These are phyloP conservation scores for Trichosporon coremiiforme DNA, from an alignment of 1,284 basidiomycete genomes.

Conservation along the genomic window DNA sequence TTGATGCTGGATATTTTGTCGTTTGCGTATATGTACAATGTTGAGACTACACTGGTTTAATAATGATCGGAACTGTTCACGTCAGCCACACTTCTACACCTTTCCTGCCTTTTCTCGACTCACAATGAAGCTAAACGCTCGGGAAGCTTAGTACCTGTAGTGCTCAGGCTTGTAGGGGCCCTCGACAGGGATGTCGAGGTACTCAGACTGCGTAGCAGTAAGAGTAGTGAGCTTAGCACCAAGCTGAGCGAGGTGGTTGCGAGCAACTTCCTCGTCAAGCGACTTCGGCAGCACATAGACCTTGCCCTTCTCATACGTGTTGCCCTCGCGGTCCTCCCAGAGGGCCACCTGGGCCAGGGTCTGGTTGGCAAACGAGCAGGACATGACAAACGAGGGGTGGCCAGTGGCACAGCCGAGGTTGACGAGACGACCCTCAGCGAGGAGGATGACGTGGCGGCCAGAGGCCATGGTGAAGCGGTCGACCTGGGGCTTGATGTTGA, in stretches of 20 bases:
- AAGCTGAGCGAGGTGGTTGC: conserved; percentile 87
- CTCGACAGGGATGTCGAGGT: conserved; percentile 91
- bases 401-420: conserved; percentile 93
- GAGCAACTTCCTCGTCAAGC: conserved; percentile 98
- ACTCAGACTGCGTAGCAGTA: conserved; percentile 75
- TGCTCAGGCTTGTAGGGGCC: conserved; percentile 92
- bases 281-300: conserved; percentile 96
- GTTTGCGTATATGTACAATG: conserved; percentile 17
- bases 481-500: conserved; percentile 99
- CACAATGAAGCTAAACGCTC: background rate
- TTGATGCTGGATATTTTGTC: conserved; percentile 18
- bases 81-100: background rate
- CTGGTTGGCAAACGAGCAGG: conserved; percentile 99
- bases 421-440: conserved; percentile 97
- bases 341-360: conserved; percentile 97
- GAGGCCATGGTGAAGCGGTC: conserved; percentile 92
- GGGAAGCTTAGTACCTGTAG: conserved; percentile 56
- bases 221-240: conserved; percentile 92
- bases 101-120: background rate
- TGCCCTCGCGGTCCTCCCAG: conserved; percentile 71
- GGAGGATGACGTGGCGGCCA: conserved; percentile 93
- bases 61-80: background rate
- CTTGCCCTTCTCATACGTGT: conserved; percentile 78
- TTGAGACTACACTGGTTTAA: conserved; percentile 14
- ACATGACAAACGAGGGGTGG: conserved; percentile 94